Evolutionary conservation across 345 rosid genomes (phyloP).

Genomic region (Fremontodendron californicum): DNA sequence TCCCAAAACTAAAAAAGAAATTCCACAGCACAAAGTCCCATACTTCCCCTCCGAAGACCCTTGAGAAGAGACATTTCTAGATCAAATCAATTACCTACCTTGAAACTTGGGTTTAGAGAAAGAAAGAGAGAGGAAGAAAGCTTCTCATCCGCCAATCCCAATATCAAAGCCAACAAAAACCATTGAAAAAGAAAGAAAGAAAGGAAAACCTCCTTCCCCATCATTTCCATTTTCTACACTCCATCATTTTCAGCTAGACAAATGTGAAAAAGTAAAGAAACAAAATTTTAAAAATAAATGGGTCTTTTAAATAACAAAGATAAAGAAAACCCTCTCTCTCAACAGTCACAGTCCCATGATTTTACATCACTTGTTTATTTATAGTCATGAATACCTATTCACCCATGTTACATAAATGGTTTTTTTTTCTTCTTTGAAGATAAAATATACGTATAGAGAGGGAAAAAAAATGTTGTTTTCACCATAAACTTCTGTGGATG

Average conservation of each 20-base stretch:
- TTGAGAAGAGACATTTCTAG: slow-evolving; percentile 40
- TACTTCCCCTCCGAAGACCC: slow-evolving; percentile 36
- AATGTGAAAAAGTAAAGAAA: slow-evolving; percentile 11
- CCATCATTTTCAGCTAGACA: slow-evolving; percentile 42
- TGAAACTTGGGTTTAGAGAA: slow-evolving; percentile 31
- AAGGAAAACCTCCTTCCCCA: neutral
- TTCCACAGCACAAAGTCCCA: slow-evolving; percentile 35
- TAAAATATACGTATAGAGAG: too few relatives aligned
- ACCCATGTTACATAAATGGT: neutral
- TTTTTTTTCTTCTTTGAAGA: neutral
- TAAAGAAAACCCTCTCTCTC: neutral
- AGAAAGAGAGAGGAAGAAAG: neutral
- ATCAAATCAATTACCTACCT: slow-evolving; percentile 44
- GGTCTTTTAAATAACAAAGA: neutral
- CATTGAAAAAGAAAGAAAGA: neutral
- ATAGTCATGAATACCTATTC: neutral
- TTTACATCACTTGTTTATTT: slow-evolving; percentile 26
- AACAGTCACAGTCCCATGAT: slow-evolving; percentile 22
- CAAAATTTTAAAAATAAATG: neutral
- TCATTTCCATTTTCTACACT: too few relatives aligned
- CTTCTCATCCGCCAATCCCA: slow-evolving; percentile 41
- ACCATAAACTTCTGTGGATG: slow-evolving; percentile 18
- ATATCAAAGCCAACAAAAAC: slow-evolving; percentile 18
- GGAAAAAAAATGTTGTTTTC: slow-evolving; percentile 20
- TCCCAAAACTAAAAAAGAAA: slow-evolving; percentile 38